Conservation (phyloP, 352 stramenopile genomes). For the Thraustotheca clavata region DNA sequence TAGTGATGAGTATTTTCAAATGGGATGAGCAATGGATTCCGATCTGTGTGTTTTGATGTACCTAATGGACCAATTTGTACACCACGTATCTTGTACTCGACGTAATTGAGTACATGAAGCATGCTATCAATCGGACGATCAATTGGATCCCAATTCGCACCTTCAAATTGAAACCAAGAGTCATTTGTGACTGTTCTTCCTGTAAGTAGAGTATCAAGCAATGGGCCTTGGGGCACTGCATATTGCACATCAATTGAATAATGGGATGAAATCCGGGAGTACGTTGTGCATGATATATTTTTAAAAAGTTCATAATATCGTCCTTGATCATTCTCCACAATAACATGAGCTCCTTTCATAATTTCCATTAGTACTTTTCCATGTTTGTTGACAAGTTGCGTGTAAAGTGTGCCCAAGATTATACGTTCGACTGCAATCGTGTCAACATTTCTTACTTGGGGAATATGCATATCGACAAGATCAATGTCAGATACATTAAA, state of each 20-base stretch:
- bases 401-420: slow-evolving; percentile 17
- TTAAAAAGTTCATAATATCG: slow-evolving; percentile 23
- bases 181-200: slow-evolving; percentile 13
- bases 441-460: not conserved
- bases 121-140: slow-evolving; percentile 23
- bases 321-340: slow-evolving; percentile 25
- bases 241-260: slow-evolving; percentile 20
- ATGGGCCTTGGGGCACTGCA: slow-evolving; percentile 16
- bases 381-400: not conserved
- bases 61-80: slow-evolving; percentile 25
- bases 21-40: slow-evolving; percentile 16
- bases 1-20: slow-evolving; percentile 9
- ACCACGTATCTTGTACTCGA: slow-evolving; percentile 27
- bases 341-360: slow-evolving; percentile 24
- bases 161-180: slow-evolving; percentile 28
- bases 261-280: slow-evolving; percentile 25
- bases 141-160: slow-evolving; percentile 23
- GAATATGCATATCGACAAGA: slow-evolving; percentile 9
- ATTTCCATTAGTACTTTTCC: slow-evolving; percentile 23
- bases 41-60: slow-evolving; percentile 22
- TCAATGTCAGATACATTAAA: not conserved
- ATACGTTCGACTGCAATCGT: slow-evolving; percentile 13
- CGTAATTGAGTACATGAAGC: slow-evolving; percentile 25
- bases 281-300: slow-evolving; percentile 21
- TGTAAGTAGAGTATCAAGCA: slow-evolving; percentile 26